phyloP scores from a whole-genome alignment of 208 protist genomes.

The Naegleria lovaniensis region DNA sequence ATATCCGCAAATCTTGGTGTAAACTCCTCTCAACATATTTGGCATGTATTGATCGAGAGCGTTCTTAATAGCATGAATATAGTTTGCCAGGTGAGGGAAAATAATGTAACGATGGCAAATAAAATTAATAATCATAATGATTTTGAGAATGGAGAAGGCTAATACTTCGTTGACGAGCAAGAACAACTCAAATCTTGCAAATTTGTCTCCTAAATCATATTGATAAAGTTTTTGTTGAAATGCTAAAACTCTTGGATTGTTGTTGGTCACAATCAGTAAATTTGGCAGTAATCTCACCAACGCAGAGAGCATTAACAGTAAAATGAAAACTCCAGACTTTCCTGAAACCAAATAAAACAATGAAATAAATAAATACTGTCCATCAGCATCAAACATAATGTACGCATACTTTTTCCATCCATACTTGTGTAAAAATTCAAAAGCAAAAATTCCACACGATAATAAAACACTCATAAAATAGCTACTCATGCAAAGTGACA shows the following conservation, averaged over 20 bases:
- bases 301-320: not conserved
- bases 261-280: not conserved
- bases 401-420: not conserved
- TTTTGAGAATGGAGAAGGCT: not conserved
- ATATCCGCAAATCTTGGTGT: not conserved
- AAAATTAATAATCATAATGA: not conserved
- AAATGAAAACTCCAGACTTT: not conserved
- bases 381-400: not conserved
- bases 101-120: not conserved
- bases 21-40: not conserved
- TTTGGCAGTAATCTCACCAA: not conserved
- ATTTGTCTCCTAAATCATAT: not conserved
- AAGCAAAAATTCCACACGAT: not conserved
- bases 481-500: not conserved
- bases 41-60: not conserved
- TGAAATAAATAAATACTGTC: not conserved
- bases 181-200: constrained; percentile 2
- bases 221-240: not conserved
- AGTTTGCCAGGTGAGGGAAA: not conserved
- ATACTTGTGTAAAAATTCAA: not conserved
- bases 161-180: not conserved
- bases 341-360: not conserved
- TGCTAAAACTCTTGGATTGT: not conserved
- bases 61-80: not conserved
- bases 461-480: not conserved